Base-by-base conservation (phyloP, 306 rosid genomes). In the Datisca glomerata region DNA sequence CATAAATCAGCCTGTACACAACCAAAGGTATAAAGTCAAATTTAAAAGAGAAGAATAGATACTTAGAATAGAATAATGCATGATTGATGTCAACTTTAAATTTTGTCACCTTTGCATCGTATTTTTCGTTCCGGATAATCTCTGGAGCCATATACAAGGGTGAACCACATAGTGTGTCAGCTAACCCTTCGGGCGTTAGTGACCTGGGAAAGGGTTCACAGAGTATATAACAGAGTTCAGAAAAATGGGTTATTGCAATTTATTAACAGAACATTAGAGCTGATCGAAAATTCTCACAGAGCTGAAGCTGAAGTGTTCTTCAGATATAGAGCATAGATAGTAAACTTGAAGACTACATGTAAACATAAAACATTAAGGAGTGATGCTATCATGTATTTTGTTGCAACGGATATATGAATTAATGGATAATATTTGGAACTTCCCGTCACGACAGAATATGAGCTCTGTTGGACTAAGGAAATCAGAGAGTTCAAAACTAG, bases 111-210 rank as follows among this genome's bases (percentile, higher is more conserved):
- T 80, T 84, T 21, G 92, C 93, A 57, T 84, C 93, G 57, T 91
- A 91, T 66, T 68, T 78, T 44, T 61, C 66, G 43, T 66, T 73
- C 47, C 23, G 69, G 53, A 84, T 73, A 47, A 91, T 91, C 72
- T 91, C 98, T 2, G 98, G 98, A 56, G 98, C 98, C 98, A 91
- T 91, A 71, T 91, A 91, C 45, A 84, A 71, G 15, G 98, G 98
- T 46, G 98, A 84, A 66, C 98, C 98, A 35, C 98, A 91, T 7
- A 70, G 61, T 29, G 98, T 80, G 59, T 91, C 94, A 3, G 96
- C 98, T 73, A 91, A 60, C 15, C 66, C 63, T 46, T 70, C 73
- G 32, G 81, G 75, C 19, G 62, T 60, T 33, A 91, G 85, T 44
- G 96, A 78, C 86, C 98, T 84, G 71, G 51, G 45, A 33, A 59